Evolutionary conservation across 176 grass and related monocot genomes (phyloP).

Genomic region (Luzula sylvatica): DNA sequence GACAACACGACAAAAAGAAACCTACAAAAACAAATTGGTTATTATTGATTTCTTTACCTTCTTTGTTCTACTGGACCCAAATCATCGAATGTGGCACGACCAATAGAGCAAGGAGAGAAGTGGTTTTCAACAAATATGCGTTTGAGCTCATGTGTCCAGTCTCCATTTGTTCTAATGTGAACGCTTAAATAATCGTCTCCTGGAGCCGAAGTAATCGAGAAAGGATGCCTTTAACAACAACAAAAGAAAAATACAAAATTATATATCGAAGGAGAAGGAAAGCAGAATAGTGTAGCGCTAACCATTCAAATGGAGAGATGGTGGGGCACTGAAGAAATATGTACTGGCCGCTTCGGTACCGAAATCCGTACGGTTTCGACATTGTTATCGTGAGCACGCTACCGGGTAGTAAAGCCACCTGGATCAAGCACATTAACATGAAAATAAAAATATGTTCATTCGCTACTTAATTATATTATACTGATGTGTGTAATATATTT

Average conservation of each 20-base stretch:
- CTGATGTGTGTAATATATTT: too few relatives aligned
- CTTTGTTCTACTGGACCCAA: slow-evolving; percentile 47
- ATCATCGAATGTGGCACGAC: slow-evolving; percentile 57
- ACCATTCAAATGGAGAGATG: slow-evolving; percentile 99
- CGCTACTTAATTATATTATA: too few relatives aligned
- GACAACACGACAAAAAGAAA: too few relatives aligned
- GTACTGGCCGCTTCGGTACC: slow-evolving; percentile 96
- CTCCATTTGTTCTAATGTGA: slow-evolving; percentile 82
- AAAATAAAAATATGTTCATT: background rate
- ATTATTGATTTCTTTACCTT: slow-evolving; percentile 33
- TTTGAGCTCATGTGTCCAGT: slow-evolving; percentile 98
- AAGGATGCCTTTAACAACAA: slow-evolving; percentile 66
- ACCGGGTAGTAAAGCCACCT: slow-evolving; percentile 86
- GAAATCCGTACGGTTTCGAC: slow-evolving; percentile 95
- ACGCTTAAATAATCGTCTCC: slow-evolving; percentile 94
- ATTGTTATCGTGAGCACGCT: slow-evolving; percentile 93
- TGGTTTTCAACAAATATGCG: slow-evolving; percentile 76
- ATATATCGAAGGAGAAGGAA: background rate
- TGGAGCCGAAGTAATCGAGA: slow-evolving; percentile 95
- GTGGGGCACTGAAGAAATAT: slow-evolving; percentile 91
- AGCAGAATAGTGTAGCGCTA: background rate
- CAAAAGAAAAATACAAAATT: slow-evolving; percentile 10
- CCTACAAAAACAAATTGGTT: too few relatives aligned
- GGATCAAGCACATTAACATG: slow-evolving; percentile 11
- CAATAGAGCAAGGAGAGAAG: slow-evolving; percentile 48